Evolutionary conservation across 805 yeast genomes (phyloP).

Genomic region (Metschnikowia continentalis): DNA sequence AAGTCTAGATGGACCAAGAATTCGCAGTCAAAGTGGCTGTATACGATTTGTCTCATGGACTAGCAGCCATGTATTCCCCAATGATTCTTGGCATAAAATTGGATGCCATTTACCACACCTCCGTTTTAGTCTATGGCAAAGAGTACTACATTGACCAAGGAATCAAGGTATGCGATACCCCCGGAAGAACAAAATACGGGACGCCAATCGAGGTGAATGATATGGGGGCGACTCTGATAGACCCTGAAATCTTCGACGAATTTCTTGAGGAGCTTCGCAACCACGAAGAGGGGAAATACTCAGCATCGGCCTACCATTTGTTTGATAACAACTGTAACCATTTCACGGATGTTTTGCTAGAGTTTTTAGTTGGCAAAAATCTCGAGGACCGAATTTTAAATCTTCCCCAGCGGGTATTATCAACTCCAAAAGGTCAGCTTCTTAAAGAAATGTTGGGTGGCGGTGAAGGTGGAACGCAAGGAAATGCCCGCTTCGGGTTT

Average conservation of each 20-base stretch:
- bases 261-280: conserved; percentile 46
- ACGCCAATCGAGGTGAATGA: conserved; percentile 49
- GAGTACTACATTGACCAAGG: conserved; percentile 63
- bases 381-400: conserved; percentile 51
- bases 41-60: conserved; percentile 60
- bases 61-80: conserved; percentile 50
- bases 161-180: conserved; percentile 34
- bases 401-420: conserved; percentile 50
- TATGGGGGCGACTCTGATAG: conserved; percentile 50
- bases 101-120: conserved; percentile 68
- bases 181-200: conserved; percentile 61
- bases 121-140: conserved; percentile 48
- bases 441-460: conserved; percentile 32
- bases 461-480: conserved; percentile 11
- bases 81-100: conserved; percentile 48
- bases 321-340: conserved; percentile 67
- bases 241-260: conserved; percentile 50
- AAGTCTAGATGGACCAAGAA: conserved; percentile 7
- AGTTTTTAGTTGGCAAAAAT: conserved; percentile 53
- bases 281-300: conserved; percentile 38
- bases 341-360: conserved; percentile 53
- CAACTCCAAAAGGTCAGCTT: conserved; percentile 33
- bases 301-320: conserved; percentile 49
- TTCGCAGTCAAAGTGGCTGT: conserved; percentile 51
- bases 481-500: conserved; percentile 15